Conservation (phyloP, 2,329 filamentous ascomycete species). For the Thelonectria blattea region DNA sequence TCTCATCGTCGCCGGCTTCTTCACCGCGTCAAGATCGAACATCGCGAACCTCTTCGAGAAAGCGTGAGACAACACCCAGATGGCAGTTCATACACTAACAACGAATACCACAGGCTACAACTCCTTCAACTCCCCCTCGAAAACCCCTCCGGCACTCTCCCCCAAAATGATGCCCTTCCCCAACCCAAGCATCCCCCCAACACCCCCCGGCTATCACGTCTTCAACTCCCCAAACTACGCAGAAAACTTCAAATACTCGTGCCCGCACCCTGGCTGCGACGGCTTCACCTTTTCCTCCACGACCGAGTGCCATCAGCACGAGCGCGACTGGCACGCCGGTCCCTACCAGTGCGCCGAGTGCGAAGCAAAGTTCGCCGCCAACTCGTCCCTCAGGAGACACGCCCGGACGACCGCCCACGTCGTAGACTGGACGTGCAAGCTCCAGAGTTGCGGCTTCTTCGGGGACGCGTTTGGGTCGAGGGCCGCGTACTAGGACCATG, state of each 20-base stretch:
- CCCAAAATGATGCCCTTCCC: background rate
- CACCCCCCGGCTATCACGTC: slow-evolving; percentile 25
- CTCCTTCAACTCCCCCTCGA: too few species aligned
- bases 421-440: slow-evolving; percentile 18
- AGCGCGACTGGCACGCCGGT: slow-evolving; percentile 33
- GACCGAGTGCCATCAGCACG: slow-evolving; percentile 35
- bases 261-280: slow-evolving; percentile 37
- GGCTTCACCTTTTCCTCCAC: slow-evolving; percentile 29
- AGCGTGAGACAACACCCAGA: too few species aligned
- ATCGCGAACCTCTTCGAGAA: too few species aligned
- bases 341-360: slow-evolving; percentile 35
- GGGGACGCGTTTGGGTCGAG: slow-evolving; percentile 13
- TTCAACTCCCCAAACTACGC: slow-evolving; percentile 17
- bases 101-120: too few species aligned
- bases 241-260: slow-evolving; percentile 26
- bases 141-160: too few species aligned
- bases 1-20: too few species aligned
- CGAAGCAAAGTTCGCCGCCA: slow-evolving; percentile 29
- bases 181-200: background rate
- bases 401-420: slow-evolving; percentile 18
- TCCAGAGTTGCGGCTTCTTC: slow-evolving; percentile 7
- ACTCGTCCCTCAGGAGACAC: slow-evolving; percentile 31
- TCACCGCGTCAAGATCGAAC: too few species aligned
- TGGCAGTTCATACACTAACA: too few species aligned
- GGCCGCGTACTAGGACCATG: slow-evolving; percentile 16